These are phyloP conservation scores for Russula ochroleuca DNA, from an alignment of 768 basidiomycete species.

Conservation along the genomic window DNA sequence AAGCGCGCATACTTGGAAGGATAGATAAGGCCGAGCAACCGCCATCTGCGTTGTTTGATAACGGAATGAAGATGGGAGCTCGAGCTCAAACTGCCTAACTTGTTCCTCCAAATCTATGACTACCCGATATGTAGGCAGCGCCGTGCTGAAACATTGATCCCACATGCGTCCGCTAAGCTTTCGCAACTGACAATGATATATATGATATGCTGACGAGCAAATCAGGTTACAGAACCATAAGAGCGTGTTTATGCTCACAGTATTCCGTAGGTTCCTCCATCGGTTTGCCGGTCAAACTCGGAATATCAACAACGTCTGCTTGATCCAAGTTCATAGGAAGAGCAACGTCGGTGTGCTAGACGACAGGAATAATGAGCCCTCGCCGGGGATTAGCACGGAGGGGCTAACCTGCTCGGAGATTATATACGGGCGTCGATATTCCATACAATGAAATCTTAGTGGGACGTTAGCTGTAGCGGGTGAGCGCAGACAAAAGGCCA, in stretches of 20 bases:
- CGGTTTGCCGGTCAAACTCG: slow-evolving; percentile 24
- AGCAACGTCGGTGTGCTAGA: slow-evolving; percentile 28
- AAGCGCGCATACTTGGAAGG: slow-evolving; percentile 20
- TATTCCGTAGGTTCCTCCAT: slow-evolving; percentile 28
- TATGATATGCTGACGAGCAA: slow-evolving; percentile 21
- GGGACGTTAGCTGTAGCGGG: neutral
- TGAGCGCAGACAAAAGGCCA: neutral
- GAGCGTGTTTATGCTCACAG: slow-evolving; percentile 13
- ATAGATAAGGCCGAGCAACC: slow-evolving; percentile 26
- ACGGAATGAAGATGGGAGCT: slow-evolving; percentile 26
- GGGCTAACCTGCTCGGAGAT: slow-evolving; percentile 28
- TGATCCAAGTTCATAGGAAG: slow-evolving; percentile 31
- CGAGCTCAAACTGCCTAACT: slow-evolving; percentile 28
- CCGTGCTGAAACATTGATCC: slow-evolving; percentile 29
- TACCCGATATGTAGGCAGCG: slow-evolving; percentile 27
- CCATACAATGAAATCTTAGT: slow-evolving; percentile 20
- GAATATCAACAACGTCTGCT: slow-evolving; percentile 21
- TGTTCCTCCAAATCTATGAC: slow-evolving; percentile 29
- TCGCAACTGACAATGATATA: slow-evolving; percentile 20
- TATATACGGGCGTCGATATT: slow-evolving; percentile 29
- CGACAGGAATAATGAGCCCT: neutral
- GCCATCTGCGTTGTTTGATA: slow-evolving; percentile 25
- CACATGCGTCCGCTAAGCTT: slow-evolving; percentile 26
- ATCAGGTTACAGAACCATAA: neutral
- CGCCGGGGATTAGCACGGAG: neutral